Evolutionary conservation across 2,329 filamentous ascomycete species (phyloP).

Genomic region (Xylaria sp.): DNA sequence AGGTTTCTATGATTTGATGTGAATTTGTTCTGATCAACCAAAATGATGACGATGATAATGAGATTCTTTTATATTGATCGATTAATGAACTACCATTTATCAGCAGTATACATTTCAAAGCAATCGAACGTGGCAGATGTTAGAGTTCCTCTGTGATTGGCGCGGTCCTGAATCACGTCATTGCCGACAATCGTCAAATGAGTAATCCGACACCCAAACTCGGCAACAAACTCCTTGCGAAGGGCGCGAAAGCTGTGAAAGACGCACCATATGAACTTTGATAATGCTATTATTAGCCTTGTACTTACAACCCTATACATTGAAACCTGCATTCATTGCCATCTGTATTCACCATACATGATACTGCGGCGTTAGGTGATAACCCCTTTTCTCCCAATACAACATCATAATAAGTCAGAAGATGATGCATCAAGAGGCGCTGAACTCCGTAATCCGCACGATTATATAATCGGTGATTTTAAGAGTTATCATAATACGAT

Average conservation of each 20-base stretch:
- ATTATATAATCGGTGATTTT: constrained; percentile 3
- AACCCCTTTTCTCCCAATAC: neutral
- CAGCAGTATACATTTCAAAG: constrained; percentile 36
- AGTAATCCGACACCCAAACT: constrained; percentile 7
- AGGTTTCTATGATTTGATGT: constrained; percentile 11
- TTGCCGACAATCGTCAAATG: constrained; percentile 5
- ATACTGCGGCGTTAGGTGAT: neutral
- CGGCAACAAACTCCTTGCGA: neutral
- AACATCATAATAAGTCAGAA: neutral
- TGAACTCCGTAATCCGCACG: neutral
- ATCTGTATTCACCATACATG: neutral
- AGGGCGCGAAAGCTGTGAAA: neutral
- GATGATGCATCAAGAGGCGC: neutral
- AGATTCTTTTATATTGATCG: constrained; percentile 19
- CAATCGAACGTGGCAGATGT: constrained; percentile 20
- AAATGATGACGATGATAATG: neutral
- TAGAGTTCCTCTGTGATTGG: constrained; percentile 29
- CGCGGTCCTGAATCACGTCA: constrained; percentile 26
- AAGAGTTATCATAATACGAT: neutral
- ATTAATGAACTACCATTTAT: constrained; percentile 20
- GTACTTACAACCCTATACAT: neutral
- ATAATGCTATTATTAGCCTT: neutral
- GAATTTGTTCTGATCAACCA: constrained; percentile 3
- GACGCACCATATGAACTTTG: neutral
- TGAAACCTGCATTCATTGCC: neutral